Conservation (phyloP, 2,329 filamentous ascomycete species). For the Arthrobotrys musiformis region DNA sequence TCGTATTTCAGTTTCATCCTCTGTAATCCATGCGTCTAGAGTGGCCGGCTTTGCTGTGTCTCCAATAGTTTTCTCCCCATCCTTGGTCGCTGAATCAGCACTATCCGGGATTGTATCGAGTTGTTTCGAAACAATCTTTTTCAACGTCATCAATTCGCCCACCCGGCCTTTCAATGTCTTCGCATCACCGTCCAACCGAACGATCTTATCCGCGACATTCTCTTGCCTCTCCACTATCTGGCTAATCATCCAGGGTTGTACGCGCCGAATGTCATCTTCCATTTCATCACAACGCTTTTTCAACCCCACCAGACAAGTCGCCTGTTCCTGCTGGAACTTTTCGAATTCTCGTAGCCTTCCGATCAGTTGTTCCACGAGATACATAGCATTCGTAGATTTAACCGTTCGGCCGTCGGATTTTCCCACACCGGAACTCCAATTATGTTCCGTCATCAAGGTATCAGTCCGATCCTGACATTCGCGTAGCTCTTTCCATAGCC, state of each 20-base stretch:
- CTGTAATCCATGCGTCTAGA: not conserved
- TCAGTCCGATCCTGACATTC: slow-evolving; percentile 25
- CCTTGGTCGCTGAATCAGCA: not conserved
- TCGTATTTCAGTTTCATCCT: not conserved
- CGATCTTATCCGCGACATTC: slow-evolving; percentile 18
- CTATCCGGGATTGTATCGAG: not conserved
- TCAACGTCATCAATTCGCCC: slow-evolving; percentile 6
- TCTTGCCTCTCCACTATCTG: slow-evolving; percentile 24
- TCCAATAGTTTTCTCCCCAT: not conserved
- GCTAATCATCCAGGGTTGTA: not conserved
- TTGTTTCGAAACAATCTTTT: not conserved
- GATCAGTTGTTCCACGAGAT: slow-evolving; percentile 14
- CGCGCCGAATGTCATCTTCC: not conserved
- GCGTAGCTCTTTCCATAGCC: slow-evolving; percentile 22
- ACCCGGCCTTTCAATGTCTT: not conserved
- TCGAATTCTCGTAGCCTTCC: slow-evolving; percentile 24
- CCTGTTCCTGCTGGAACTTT: slow-evolving; percentile 2
- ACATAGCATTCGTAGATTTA: slow-evolving; percentile 4
- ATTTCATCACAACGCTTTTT: slow-evolving; percentile 26
- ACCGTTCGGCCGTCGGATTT: not conserved
- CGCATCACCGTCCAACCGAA: not conserved
- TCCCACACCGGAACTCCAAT: not conserved
- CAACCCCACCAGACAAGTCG: not conserved
- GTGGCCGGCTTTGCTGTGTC: not conserved
- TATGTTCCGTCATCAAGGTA: slow-evolving; percentile 18